Conservation (phyloP, 108 stramenopile genomes). For the Thalassiosira profunda region DNA sequence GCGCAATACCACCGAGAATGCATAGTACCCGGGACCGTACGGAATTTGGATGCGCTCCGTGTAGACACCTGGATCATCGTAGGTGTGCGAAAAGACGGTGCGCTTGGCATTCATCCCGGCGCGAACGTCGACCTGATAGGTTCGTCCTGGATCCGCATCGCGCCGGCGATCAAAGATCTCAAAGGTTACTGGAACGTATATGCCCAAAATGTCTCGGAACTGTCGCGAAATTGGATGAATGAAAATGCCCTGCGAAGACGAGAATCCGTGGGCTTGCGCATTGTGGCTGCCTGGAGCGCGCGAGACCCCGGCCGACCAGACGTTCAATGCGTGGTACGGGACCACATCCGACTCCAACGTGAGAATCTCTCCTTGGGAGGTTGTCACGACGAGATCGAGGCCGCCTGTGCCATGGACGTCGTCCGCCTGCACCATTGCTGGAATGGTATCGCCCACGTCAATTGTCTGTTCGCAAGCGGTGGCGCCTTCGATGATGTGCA, state of each 20-base stretch:
- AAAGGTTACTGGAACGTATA: conserved; percentile 81
- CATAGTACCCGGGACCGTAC: conserved; percentile 77
- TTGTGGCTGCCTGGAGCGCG: conserved; percentile 60
- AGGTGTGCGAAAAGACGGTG: conserved; percentile 47
- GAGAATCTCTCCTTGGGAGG: conserved; percentile 69
- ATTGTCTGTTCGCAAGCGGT: conserved; percentile 80
- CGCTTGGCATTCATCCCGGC: conserved; percentile 64
- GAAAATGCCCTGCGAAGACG: conserved; percentile 81
- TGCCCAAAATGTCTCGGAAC: conserved; percentile 76
- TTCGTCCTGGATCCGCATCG: conserved; percentile 62
- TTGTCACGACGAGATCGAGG: conserved; percentile 80
- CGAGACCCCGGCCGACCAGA: conserved; percentile 78
- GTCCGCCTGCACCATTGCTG: conserved; percentile 83
- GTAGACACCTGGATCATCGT: conserved; percentile 67
- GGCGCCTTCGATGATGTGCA: conserved; percentile 77
- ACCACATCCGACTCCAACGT: conserved; percentile 72
- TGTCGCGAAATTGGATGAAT: conserved; percentile 77
- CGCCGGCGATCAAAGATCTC: conserved; percentile 86
- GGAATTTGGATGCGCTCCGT: conserved; percentile 81
- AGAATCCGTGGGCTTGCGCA: conserved; percentile 75
- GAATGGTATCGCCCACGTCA: conserved; percentile 67
- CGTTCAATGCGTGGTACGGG: conserved; percentile 81
- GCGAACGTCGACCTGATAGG: conserved; percentile 72
- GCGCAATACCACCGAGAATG: conserved; percentile 55
- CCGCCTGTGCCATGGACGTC: conserved; percentile 83